These are phyloP conservation scores for Penicillium crystallinum DNA, from an alignment of 495 filamentous ascomycete genomes.

Conservation along the genomic window DNA sequence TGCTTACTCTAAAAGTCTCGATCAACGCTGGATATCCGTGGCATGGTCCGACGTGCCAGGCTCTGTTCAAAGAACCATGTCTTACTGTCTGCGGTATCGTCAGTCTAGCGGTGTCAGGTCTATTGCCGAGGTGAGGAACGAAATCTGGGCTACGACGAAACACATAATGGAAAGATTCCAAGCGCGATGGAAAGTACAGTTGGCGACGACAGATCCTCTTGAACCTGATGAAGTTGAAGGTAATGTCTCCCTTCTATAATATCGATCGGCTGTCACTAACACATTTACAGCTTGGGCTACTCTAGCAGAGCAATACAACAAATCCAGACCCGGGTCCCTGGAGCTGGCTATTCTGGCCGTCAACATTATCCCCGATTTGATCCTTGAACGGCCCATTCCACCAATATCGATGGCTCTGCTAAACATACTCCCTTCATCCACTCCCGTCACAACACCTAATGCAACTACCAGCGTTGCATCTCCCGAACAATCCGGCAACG, in stretches of 20 bases:
- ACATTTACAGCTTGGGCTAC: conserved; percentile 38
- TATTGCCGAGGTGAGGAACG: conserved; percentile 61
- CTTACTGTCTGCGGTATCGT: conserved; percentile 70
- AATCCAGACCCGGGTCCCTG: conserved; percentile 40
- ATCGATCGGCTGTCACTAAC: conserved; percentile 1
- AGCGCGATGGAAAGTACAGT: conserved; percentile 73
- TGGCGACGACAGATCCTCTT: conserved; percentile 70
- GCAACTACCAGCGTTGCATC: conserved; percentile 40
- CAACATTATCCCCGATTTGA: conserved; percentile 61
- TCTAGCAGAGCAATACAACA: conserved; percentile 41
- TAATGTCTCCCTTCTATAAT: conserved; percentile 12
- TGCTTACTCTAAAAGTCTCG: conserved; percentile 74
- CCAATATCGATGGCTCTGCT: conserved; percentile 30
- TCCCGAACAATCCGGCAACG: conserved; percentile 39
- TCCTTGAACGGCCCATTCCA: conserved; percentile 40
- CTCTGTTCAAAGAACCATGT: conserved; percentile 66
- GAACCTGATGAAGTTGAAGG: conserved; percentile 67
- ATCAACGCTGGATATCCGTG: conserved; percentile 80
- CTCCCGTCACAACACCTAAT: conserved; percentile 43
- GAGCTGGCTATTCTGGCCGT: conserved; percentile 60
- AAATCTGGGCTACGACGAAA: conserved; percentile 82
- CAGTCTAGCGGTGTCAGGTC: conserved; percentile 48
- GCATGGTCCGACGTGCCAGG: conserved; percentile 91
- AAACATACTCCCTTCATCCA: conserved; percentile 31
- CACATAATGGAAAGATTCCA: conserved; percentile 66